phyloP scores from a whole-genome alignment of 2,329 filamentous ascomycete species.

The Penicillium sp. region DNA sequence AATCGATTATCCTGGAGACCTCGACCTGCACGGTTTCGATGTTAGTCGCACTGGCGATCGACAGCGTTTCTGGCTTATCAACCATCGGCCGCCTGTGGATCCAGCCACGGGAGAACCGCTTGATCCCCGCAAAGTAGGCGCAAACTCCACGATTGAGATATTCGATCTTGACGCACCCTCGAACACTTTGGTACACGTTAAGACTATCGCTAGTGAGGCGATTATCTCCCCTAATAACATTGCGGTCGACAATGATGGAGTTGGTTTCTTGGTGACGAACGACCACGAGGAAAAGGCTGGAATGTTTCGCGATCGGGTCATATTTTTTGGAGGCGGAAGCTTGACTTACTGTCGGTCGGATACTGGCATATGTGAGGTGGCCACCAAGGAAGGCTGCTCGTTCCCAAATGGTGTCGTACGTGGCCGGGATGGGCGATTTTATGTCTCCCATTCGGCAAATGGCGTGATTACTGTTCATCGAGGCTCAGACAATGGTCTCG shows the following conservation, averaged over 20 bases:
- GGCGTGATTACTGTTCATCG: conserved; percentile 35
- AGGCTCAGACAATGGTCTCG: background rate
- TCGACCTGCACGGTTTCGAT: conserved; percentile 45
- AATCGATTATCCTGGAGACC: conserved; percentile 25
- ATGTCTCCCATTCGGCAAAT: conserved; percentile 39
- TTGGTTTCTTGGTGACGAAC: conserved; percentile 46
- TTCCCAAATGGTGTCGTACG: conserved; percentile 44
- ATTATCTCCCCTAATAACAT: conserved; percentile 47
- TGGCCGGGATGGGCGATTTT: conserved; percentile 42
- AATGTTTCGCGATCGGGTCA: conserved; percentile 30
- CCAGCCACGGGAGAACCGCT: conserved; percentile 38
- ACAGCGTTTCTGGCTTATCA: conserved; percentile 43
- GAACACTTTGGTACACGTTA: conserved; percentile 38
- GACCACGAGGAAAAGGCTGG: conserved; percentile 42
- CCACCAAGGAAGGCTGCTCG: conserved; percentile 28
- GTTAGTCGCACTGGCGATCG: conserved; percentile 32
- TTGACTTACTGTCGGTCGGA: conserved; percentile 37
- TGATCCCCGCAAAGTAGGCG: conserved; percentile 39
- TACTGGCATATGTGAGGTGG: conserved; percentile 36
- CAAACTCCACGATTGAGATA: conserved; percentile 47
- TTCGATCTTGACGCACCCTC: conserved; percentile 38
- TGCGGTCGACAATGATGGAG: conserved; percentile 40
- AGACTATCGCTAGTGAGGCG: conserved; percentile 38
- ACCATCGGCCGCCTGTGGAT: conserved; percentile 43
- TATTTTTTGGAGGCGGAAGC: conserved; percentile 37